phyloP scores from a whole-genome alignment of 495 filamentous ascomycete genomes.

The Lasiosphaeria ovina region DNA sequence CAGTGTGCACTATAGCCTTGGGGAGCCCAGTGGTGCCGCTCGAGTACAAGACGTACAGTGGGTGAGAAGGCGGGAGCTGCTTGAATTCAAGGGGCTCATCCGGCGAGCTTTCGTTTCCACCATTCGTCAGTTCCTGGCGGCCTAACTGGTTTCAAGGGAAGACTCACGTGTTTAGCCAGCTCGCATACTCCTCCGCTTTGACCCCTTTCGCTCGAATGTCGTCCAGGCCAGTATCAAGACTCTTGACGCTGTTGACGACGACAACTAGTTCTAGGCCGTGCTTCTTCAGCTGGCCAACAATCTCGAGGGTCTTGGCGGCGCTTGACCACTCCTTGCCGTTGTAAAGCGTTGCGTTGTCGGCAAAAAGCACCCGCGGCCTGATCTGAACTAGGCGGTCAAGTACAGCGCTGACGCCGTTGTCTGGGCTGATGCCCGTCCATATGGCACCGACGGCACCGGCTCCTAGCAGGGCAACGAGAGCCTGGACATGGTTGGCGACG shows the following conservation, averaged over 20 bases:
- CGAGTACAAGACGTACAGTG: conserved; percentile 85
- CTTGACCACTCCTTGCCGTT: conserved; percentile 81
- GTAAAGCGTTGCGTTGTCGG: conserved; percentile 83
- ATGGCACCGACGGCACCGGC: conserved; percentile 78
- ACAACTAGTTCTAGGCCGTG: conserved; percentile 62
- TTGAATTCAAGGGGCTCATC: conserved; percentile 60
- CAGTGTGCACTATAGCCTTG: conserved; percentile 89
- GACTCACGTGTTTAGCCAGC: conserved; percentile 36
- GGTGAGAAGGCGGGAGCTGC: conserved; percentile 76
- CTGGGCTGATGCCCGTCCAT: conserved; percentile 86
- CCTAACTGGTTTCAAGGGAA: background rate
- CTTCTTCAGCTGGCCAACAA: conserved; percentile 60
- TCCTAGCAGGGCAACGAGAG: conserved; percentile 83
- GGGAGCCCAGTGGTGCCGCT: conserved; percentile 87
- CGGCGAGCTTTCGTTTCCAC: conserved; percentile 28
- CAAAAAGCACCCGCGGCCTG: conserved; percentile 73
- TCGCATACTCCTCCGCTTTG: conserved; percentile 43
- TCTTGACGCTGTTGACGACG: conserved; percentile 61
- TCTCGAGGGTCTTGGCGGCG: conserved; percentile 67
- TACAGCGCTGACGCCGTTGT: conserved; percentile 70
- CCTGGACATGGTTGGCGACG: conserved; percentile 80
- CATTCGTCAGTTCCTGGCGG: background rate
- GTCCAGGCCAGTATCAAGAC: conserved; percentile 48
- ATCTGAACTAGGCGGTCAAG: conserved; percentile 82
- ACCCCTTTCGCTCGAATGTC: conserved; percentile 48